Base-by-base conservation (phyloP, 2,329 filamentous ascomycete genomes). In the Ophiosphaerella herpotricha region DNA sequence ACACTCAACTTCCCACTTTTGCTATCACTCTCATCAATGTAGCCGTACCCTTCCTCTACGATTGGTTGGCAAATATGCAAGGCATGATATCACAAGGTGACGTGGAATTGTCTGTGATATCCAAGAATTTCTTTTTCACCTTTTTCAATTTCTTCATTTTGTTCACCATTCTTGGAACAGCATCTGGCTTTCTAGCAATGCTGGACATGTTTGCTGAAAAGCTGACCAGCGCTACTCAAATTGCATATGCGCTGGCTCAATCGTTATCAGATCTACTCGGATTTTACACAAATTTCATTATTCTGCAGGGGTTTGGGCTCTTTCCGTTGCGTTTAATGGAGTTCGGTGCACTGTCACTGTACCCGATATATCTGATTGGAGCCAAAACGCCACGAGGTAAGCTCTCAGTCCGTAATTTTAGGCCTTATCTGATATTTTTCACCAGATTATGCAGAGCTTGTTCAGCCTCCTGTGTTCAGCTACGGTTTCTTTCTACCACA, bases 101-200 rank as follows among this genome's bases (percentile, higher is more conserved):
- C 55, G 87, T 99, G 18, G 94, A 97, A 73, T 81, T 99, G 6
- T 97, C 94, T 0, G 82, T 95, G 38, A 93, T 99, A 58, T 96
- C 91, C 46, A 99, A 99, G 77, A 99, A 97, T 74, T 99, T 97
- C 77, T 96, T 97, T 80, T 99, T 99, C 71, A 92, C 89, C 8
- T 99, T 99, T 75, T 97, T 99, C 83, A 99, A 99, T 75, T 90
- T 97, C 49, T 99, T 99, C 75, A 83, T 97, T 43, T 85, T 97
- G 38, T 97, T 97, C 71, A 95, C 93, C 1, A 82, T 94, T 23
- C 89, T 96, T 39, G 89, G 89, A 46, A 91, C 91, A 4, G 90
- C 85, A 1, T 85, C 88, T 34, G 85, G 87, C 46, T 89, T 96
- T 66, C 85, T 85, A 74, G 79, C 80, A 31, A 82, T 88, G 44